Evolutionary conservation across 352 stramenopile genomes (phyloP), one percentile per base, ranked within the genome.

Genomic region (Lagenidium giganteum): DNA sequence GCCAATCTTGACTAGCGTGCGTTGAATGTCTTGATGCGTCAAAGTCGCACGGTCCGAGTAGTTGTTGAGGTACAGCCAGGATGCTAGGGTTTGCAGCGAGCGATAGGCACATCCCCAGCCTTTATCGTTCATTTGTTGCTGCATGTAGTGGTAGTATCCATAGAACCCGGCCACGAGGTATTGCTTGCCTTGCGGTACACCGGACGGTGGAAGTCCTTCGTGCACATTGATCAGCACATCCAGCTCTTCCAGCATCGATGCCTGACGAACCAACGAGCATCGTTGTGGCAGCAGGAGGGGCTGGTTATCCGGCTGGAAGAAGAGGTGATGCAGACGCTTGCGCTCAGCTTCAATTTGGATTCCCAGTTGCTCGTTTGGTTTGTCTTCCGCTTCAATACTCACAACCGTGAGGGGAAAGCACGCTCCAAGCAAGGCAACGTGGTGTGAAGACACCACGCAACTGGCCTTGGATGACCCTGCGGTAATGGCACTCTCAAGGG

Each of bases 41-140:
- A 81, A 59, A 17, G 64, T 59, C 0, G 32, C 31, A 12, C 64
- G 47, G 27, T 63, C 18, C 3, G 67, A 73, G 42, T 79, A 84
- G 40, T 82, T 64, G 34, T 85, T 79, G 2, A 84, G 40, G 23
- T 67, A 57, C 28, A 89, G 58, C 70, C 77, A 94, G 1, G 80
- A 93, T 25, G 83, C 56, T n/a, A 93, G 50, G 22, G 76, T 91
- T 48, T 94, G 82, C 29, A 94, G 56, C 28, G 74, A 88, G 3
- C 79, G 64, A 39, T 94, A 94, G 17, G 82, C 80, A 36, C 82
- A 94, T 27, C 82, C 82, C 82, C 82, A 94, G 34, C 80, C 82
- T 70, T 84, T 83, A 46, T 94, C 82, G 26, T 88, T 78, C 36
- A 77, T 45, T 37, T 44, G 44, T 17, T 94, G 68, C 26, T 85